A percentile compares a stretch with the other conserved stretches of the same genome.
Conservation (phyloP, 768 basidiomycete species). For the Lentinula sp. region DNA sequence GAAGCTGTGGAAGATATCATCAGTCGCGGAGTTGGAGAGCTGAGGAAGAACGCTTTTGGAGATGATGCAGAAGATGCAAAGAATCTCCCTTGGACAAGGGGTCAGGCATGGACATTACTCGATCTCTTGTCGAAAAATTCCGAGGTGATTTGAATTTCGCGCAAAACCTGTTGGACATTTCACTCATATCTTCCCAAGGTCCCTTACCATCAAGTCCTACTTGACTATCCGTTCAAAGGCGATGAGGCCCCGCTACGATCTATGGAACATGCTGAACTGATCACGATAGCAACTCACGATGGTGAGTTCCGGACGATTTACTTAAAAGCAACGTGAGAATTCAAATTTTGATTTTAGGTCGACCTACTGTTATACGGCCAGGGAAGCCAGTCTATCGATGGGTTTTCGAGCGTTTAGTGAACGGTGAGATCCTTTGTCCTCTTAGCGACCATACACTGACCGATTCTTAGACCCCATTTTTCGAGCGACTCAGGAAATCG, state of each 20-base stretch:
- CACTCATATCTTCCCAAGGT: constrained; percentile 34
- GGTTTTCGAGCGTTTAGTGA: constrained; percentile 77
- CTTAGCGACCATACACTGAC: neutral
- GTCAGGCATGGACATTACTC: constrained; percentile 85
- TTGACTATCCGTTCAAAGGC: constrained; percentile 89
- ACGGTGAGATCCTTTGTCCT: constrained; percentile 42
- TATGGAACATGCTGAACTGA: constrained; percentile 88
- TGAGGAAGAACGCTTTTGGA: constrained; percentile 89
- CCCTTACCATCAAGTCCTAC: constrained; percentile 74
- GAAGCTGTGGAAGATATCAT: constrained; percentile 92
- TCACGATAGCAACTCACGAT: constrained; percentile 71
- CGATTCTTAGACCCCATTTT: constrained; percentile 62
- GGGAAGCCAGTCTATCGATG: constrained; percentile 88
- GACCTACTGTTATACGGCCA: constrained; percentile 77
- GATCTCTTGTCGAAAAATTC: constrained; percentile 60
- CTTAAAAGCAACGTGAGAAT: neutral
- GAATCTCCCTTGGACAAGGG: constrained; percentile 71
- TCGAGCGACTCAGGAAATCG: constrained; percentile 75
- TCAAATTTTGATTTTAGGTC: constrained; percentile 39
- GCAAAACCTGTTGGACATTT: constrained; percentile 18
- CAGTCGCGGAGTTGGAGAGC: constrained; percentile 66
- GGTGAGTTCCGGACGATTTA: constrained; percentile 32
- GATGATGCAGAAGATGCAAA: constrained; percentile 90
- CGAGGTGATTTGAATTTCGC: constrained; percentile 42
- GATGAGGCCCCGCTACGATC: constrained; percentile 73